Evolutionary conservation across 2,329 filamentous ascomycete species (phyloP).

Genomic region (Fusarium anthophilum): DNA sequence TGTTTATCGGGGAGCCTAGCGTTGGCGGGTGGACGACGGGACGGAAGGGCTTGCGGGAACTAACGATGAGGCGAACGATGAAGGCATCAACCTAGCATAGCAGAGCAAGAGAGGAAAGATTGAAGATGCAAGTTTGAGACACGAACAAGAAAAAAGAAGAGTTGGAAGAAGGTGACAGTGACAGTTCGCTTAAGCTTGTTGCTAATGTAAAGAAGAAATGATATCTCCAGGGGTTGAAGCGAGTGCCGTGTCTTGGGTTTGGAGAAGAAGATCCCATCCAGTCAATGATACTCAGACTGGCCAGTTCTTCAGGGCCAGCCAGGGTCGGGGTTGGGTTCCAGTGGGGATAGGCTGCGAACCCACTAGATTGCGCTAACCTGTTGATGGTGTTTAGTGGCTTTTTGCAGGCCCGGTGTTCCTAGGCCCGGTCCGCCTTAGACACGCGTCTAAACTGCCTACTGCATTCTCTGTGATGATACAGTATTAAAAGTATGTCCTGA

Average conservation of each 20-base stretch:
- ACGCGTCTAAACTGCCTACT: neutral
- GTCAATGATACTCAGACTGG: neutral
- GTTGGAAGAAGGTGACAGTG: neutral
- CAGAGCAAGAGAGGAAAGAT: neutral
- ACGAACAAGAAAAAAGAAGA: neutral
- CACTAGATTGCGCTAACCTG: conserved; percentile 19
- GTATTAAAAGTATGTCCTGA: neutral
- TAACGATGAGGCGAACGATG: conserved; percentile 18
- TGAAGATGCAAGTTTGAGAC: neutral
- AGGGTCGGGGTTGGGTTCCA: conserved; percentile 1
- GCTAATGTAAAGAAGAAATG: conserved; percentile 36
- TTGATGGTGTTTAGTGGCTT: conserved; percentile 19
- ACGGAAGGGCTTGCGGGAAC: conserved; percentile 36
- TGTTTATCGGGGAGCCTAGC: conserved; percentile 32
- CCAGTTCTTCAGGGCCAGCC: neutral
- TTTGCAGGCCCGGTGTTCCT: neutral
- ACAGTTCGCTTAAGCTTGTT: conserved; percentile 10
- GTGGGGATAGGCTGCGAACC: conserved; percentile 22
- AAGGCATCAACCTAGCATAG: neutral
- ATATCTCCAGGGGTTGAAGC: conserved; percentile 32
- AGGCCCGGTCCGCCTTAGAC: neutral
- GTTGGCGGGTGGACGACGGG: conserved; percentile 42
- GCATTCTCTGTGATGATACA: neutral
- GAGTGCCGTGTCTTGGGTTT: conserved; percentile 21
- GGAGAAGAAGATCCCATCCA: conserved; percentile 33